Conservation (phyloP, 2,329 filamentous ascomycete species). For the Ambrosiella xylebori region DNA sequence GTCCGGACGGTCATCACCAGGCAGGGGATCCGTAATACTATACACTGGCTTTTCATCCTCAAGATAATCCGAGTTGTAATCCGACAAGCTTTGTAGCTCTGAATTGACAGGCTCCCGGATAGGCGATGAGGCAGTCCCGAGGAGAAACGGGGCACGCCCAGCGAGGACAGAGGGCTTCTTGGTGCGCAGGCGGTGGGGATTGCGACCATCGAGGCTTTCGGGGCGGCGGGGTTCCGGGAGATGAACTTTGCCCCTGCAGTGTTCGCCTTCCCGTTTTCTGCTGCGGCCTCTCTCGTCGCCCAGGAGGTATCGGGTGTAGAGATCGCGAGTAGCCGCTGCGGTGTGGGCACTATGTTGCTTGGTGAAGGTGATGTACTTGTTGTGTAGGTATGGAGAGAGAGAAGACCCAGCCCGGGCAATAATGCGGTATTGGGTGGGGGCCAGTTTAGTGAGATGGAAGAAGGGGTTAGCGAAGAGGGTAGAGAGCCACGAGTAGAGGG, state of each 20-base stretch:
- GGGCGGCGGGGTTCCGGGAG: too few species aligned
- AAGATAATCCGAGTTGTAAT: neutral
- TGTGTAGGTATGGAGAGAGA: neutral
- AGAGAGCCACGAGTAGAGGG: neutral
- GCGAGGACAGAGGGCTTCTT: neutral
- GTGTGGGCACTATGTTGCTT: neutral
- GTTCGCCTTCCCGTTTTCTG: too few species aligned
- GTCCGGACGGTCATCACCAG: neutral
- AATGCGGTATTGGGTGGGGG: neutral
- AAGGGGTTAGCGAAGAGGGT: neutral
- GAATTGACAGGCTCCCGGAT: neutral
- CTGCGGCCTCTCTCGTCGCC: too few species aligned
- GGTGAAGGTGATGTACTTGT: neutral
- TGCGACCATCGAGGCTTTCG: neutral
- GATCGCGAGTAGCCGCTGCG: neutral
- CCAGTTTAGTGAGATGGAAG: neutral
- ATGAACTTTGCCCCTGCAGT: too few species aligned
- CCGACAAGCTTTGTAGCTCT: neutral
- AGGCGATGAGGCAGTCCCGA: neutral
- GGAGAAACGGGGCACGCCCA: neutral
- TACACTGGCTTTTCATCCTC: neutral
- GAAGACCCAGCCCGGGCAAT: neutral
- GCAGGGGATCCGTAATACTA: neutral
- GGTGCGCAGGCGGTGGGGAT: neutral
- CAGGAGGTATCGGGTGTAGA: neutral